Conservation (phyloP, 805 yeast species). For the Candida koratica region DNA sequence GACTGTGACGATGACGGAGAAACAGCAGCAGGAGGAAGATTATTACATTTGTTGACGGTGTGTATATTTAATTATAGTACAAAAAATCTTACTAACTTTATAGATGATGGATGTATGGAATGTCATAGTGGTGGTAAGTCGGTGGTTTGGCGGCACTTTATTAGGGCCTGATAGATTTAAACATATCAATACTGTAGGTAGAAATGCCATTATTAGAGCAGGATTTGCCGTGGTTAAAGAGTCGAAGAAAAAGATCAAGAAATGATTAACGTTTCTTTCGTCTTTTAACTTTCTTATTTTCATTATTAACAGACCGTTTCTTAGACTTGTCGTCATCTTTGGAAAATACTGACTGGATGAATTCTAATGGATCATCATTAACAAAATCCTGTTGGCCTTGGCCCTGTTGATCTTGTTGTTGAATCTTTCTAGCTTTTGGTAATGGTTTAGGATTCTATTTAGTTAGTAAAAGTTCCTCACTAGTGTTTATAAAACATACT, state of each 20-base stretch:
- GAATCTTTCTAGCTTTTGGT: slow-evolving; percentile 5
- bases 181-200: slow-evolving; percentile 84
- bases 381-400: slow-evolving; percentile 4
- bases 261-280: slow-evolving; percentile 13
- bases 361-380: slow-evolving; percentile 6
- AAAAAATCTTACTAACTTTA: slow-evolving; percentile 11
- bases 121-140: slow-evolving; percentile 76
- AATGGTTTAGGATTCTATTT: background rate
- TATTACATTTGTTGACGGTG: slow-evolving; percentile 71
- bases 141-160: slow-evolving; percentile 93
- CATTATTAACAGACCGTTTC: slow-evolving; percentile 3
- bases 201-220: slow-evolving; percentile 75
- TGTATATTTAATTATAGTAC: slow-evolving; percentile 18
- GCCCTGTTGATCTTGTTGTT: slow-evolving; percentile 8
- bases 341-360: slow-evolving; percentile 4
- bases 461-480: slow-evolving; percentile 2
- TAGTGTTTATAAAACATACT: slow-evolving; percentile 1
- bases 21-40: slow-evolving; percentile 88
- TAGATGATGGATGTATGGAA: slow-evolving; percentile 75
- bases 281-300: slow-evolving; percentile 9
- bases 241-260: slow-evolving; percentile 22
- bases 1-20: slow-evolving; percentile 98
- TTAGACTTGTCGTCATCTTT: background rate
- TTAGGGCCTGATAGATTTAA: slow-evolving; percentile 92
- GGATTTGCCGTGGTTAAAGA: slow-evolving; percentile 45